Base-by-base conservation (phyloP, 495 filamentous ascomycete species). In the Hyaloscypha hepaticicola region DNA sequence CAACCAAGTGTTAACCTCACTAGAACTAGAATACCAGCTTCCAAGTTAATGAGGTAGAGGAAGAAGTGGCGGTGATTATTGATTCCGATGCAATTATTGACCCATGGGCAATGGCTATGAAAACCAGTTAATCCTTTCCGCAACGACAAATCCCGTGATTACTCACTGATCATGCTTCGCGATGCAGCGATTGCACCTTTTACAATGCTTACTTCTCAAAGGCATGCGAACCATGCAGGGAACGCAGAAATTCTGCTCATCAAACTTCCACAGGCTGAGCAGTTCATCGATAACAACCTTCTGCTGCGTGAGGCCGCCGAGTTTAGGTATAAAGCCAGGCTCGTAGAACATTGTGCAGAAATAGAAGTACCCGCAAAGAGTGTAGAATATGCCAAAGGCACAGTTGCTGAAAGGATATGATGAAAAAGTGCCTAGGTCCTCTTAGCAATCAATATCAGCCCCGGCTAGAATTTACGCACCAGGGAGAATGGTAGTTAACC, bases 31-130 rank as follows among this genome's bases (percentile, higher is more conserved):
- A 98, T 88, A 28, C 91, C 91, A 22, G 90, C 66, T 68, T 92
- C 88, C 48, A 98, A 76, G 66, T 77, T 89, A 22, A 92, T 74
- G 33, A 97, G 82, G 72, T 96, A 99, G 25, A 97, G 75, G 63
- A 97, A 88, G 77, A 99, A 99, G 71, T 97, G 96, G 5, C 95
- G 87, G 69, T 96, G 88, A 72, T 99, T 99, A 72, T 96, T 97
- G 45, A 93, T 82, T 49, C 90, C 95, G 45, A 99, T 85, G 72
- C 95, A 99, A 77, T 97, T 97, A 75, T 95, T 88, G 41, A 97
- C 92, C 95, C 95, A 99, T 0, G 95, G 95, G 70, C 95, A 99
- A 73, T 99, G 95, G 70, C 94, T 98, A 63, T 34, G 24, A 26
- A 29, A n/a, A n/a, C 16, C 50, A 9, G 74, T 90, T 73, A 88